Evolutionary conservation across 768 basidiomycete genomes (phyloP).

Genomic region (Rhodosporidiobolus sp.): DNA sequence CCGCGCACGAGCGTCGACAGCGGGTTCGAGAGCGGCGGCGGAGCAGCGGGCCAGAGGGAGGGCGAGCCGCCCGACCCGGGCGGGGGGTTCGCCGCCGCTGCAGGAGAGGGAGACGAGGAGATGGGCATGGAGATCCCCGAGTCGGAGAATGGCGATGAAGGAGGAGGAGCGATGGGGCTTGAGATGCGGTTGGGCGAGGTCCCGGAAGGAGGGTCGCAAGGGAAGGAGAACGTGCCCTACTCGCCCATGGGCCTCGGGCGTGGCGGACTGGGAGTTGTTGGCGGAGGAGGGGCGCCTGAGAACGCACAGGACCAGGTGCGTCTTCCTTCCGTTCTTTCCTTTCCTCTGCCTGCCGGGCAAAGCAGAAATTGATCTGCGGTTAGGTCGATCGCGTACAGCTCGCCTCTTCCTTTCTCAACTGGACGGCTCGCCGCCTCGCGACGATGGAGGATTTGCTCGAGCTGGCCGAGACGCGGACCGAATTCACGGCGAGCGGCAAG

Average conservation of each 20-base stretch:
- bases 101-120: neutral
- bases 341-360: no score
- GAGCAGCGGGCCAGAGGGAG: neutral
- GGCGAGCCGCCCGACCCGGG: neutral
- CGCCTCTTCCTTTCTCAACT: neutral
- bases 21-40: neutral
- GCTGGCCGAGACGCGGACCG: slow-evolving; percentile 4
- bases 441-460: slow-evolving; percentile 26
- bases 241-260: no score
- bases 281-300: no score
- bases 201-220: no score
- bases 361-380: no score
- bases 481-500: neutral
- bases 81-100: no score
- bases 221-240: neutral
- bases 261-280: no score
- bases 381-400: neutral
- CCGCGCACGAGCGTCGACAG: slow-evolving; percentile 7
- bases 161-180: neutral
- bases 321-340: no score
- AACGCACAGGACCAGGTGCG: no score
- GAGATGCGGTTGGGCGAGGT: neutral
- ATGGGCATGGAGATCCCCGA: neutral
- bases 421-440: slow-evolving; percentile 1
- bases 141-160: slow-evolving; percentile 4